Evolutionary conservation across 2,329 filamentous ascomycete species (phyloP).

Genomic region (Neonectria sp.): DNA sequence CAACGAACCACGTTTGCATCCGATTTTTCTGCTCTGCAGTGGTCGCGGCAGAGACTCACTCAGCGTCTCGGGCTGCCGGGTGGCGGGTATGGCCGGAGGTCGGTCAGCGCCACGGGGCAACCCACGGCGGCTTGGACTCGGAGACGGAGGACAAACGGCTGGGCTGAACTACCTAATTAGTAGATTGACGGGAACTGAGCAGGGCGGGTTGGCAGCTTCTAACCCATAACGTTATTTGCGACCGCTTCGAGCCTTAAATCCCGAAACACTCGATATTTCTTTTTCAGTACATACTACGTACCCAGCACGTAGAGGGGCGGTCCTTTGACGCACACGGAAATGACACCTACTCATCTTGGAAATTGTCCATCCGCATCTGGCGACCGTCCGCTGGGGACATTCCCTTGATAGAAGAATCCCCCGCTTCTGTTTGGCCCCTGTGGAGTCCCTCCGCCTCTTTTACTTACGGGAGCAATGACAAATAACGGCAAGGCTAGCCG

Average conservation of each 20-base stretch:
- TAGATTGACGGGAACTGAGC: no score
- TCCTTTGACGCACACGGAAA: background rate
- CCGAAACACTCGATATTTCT: background rate
- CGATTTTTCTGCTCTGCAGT: background rate
- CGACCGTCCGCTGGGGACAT: slow-evolving; percentile 1
- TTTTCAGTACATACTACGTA: background rate
- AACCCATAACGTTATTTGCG: background rate
- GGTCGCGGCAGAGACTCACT: background rate
- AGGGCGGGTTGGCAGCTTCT: background rate
- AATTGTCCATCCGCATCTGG: background rate
- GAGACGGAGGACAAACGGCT: background rate
- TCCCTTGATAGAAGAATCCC: slow-evolving; percentile 11
- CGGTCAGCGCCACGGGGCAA: background rate
- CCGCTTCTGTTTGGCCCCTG: background rate
- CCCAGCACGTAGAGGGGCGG: background rate
- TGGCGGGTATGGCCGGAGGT: background rate
- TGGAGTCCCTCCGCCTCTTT: slow-evolving; percentile 8
- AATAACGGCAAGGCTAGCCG: slow-evolving; percentile 18
- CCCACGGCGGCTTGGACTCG: slow-evolving; percentile 1
- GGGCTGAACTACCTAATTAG: background rate
- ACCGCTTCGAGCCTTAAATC: background rate
- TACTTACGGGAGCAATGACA: background rate
- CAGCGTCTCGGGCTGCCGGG: background rate
- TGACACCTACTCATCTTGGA: background rate
- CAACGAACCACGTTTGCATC: slow-evolving; percentile 8